Percentiles rank a stretch among this genome's conserved stretches.
Evolutionary conservation across 352 stramenopile genomes (phyloP).

Genomic region (Globisporangium orthogonon): DNA sequence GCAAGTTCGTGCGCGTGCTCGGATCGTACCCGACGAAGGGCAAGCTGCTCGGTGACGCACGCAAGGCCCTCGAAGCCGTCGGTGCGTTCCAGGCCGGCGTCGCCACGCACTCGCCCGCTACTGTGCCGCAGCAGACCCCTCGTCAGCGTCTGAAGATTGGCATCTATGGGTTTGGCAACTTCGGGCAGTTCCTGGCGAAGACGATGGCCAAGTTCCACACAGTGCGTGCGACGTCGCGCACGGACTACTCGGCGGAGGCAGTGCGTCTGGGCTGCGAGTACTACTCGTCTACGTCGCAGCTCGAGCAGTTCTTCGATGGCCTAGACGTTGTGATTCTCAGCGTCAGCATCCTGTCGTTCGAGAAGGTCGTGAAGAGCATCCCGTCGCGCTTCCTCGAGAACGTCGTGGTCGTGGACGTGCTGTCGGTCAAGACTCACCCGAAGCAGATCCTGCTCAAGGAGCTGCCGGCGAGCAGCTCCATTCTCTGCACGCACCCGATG

Average conservation of each 20-base stretch:
- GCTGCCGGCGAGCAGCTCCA: slow-evolving; percentile 86
- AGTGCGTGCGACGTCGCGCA: slow-evolving; percentile 83
- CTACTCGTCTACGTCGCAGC: slow-evolving; percentile 53
- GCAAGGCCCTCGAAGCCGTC: slow-evolving; percentile 42
- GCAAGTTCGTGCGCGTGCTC: slow-evolving; percentile 80
- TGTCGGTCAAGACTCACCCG: slow-evolving; percentile 97
- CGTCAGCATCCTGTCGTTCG: slow-evolving; percentile 77
- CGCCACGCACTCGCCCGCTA: slow-evolving; percentile 21
- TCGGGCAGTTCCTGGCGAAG: slow-evolving; percentile 97
- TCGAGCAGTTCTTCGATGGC: slow-evolving; percentile 87
- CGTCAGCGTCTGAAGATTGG: slow-evolving; percentile 88
- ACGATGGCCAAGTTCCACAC: slow-evolving; percentile 90
- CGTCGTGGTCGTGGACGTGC: slow-evolving; percentile 94
- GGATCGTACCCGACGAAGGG: slow-evolving; percentile 80
- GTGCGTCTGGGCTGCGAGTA: slow-evolving; percentile 50
- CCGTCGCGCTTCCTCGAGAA: slow-evolving; percentile 69
- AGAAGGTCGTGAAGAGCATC: slow-evolving; percentile 56
- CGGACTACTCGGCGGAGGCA: slow-evolving; percentile 70
- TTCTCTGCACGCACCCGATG: slow-evolving; percentile 98
- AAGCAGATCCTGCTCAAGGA: slow-evolving; percentile 90
- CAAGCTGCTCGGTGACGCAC: slow-evolving; percentile 46
- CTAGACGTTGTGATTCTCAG: slow-evolving; percentile 94
- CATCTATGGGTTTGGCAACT: slow-evolving; percentile 96
- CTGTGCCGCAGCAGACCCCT: slow-evolving; percentile 14
- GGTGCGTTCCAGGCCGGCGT: slow-evolving; percentile 28